Evolutionary conservation across 2,329 filamentous ascomycete species (phyloP).

Genomic region (Aspergillus pseudoglaucus): DNA sequence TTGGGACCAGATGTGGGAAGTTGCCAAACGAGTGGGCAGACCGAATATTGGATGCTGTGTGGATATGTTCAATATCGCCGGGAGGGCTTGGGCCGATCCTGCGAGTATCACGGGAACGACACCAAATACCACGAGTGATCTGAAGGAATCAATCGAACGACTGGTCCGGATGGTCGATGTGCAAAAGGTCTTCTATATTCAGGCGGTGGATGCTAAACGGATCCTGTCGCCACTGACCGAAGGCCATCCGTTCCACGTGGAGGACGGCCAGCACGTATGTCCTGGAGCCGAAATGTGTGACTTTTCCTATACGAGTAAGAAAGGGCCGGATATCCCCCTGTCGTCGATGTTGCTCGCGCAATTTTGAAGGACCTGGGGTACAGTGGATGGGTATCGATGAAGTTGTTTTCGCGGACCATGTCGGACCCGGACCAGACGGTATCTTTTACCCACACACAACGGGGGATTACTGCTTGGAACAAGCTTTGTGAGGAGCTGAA

Average conservation of each 20-base stretch:
- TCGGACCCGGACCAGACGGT: slow-evolving; percentile 43
- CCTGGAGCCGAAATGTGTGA: slow-evolving; percentile 67
- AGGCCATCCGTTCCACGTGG: slow-evolving; percentile 52
- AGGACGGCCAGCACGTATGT: slow-evolving; percentile 60
- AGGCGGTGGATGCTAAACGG: slow-evolving; percentile 65
- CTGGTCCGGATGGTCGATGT: slow-evolving; percentile 52
- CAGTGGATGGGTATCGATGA: slow-evolving; percentile 62
- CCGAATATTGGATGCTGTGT: slow-evolving; percentile 68
- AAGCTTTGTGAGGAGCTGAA: slow-evolving; percentile 27
- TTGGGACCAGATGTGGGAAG: slow-evolving; percentile 66
- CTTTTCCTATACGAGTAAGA: slow-evolving; percentile 58
- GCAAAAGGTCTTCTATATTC: slow-evolving; percentile 64
- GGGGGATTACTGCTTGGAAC: slow-evolving; percentile 46
- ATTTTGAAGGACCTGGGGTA: slow-evolving; percentile 59
- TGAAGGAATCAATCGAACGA: slow-evolving; percentile 48
- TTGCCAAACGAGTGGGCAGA: slow-evolving; percentile 58
- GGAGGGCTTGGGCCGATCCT: slow-evolving; percentile 63
- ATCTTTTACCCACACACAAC: slow-evolving; percentile 49
- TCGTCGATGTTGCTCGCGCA: slow-evolving; percentile 52
- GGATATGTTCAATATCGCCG: slow-evolving; percentile 72
- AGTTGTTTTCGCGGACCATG: slow-evolving; percentile 60
- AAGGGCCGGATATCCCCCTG: slow-evolving; percentile 60
- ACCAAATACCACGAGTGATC: slow-evolving; percentile 47
- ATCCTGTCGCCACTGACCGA: slow-evolving; percentile 49
- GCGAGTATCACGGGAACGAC: slow-evolving; percentile 45